Conservation (phyloP, 148 eudicot genomes). For the Heliosperma pusillum region DNA sequence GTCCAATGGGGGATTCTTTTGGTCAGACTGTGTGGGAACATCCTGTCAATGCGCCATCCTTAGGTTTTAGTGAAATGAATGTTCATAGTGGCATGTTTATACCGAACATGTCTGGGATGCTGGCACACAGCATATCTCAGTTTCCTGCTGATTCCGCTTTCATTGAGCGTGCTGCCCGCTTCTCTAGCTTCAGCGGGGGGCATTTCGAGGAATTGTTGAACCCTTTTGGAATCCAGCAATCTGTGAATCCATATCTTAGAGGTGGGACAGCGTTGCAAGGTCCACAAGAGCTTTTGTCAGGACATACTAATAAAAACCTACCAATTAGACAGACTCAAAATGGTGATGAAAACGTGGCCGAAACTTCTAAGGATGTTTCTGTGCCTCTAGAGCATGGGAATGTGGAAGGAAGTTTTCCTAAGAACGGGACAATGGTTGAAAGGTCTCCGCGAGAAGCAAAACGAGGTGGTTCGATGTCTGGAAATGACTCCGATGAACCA, state of each 20-base stretch:
- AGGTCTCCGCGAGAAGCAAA: no score
- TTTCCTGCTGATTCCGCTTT: conserved; percentile 90
- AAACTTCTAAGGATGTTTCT: conserved; percentile 43
- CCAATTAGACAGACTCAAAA: conserved; percentile 36
- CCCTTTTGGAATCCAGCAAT: conserved; percentile 52
- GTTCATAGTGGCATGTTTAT: conserved; percentile 48
- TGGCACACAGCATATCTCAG: conserved; percentile 63
- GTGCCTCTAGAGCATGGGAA: conserved; percentile 30
- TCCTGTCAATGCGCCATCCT: conserved; percentile 35
- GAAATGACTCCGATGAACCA: conserved; percentile 62
- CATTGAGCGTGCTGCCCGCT: conserved; percentile 91
- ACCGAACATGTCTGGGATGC: conserved; percentile 44
- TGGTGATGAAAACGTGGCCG: conserved; percentile 33
- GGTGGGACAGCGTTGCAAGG: conserved; percentile 41
- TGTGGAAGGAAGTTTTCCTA: conserved; percentile 37
- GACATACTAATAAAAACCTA: conserved; percentile 29
- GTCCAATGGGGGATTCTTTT: conserved; percentile 60
- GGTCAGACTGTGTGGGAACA: conserved; percentile 69
- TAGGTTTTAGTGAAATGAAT: conserved; percentile 60
- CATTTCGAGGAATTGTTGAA: conserved; percentile 57
- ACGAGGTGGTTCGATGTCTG: conserved; percentile 40
- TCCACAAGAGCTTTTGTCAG: conserved; percentile 40
- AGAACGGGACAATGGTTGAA: no score
- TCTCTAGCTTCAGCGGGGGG: conserved; percentile 77
- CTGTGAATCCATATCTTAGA: conserved; percentile 37